Conservation (phyloP, 108 stramenopile species). For the Aureococcus anophagefferens region DNA sequence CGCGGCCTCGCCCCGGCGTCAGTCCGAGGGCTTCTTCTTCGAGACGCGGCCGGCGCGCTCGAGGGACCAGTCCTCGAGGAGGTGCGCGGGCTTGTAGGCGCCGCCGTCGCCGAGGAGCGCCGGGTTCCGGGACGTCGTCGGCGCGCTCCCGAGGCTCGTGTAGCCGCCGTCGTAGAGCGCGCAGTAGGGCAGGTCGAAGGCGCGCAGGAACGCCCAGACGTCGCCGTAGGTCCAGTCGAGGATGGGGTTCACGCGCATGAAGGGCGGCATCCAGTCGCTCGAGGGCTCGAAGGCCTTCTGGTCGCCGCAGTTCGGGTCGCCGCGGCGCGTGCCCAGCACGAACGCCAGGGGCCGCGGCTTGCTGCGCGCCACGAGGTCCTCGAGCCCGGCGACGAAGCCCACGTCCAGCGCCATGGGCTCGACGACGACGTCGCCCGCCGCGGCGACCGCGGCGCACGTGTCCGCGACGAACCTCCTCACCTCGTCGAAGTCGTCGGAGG, state of each 20-base stretch:
- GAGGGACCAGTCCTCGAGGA: neutral
- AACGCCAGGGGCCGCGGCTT: slow-evolving; percentile 63
- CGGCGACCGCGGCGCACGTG: neutral
- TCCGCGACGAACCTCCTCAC: slow-evolving; percentile 38
- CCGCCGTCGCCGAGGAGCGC: slow-evolving; percentile 46
- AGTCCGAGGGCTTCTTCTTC: too few species aligned
- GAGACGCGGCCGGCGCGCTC: neutral
- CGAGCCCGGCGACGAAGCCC: slow-evolving; percentile 30
- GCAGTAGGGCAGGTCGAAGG: slow-evolving; percentile 80
- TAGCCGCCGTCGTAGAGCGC: slow-evolving; percentile 88
- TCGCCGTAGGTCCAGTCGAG: slow-evolving; percentile 79
- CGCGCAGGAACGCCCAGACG: slow-evolving; percentile 82
- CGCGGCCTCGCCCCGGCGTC: too few species aligned
- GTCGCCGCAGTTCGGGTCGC: slow-evolving; percentile 82
- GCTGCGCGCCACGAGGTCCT: neutral
- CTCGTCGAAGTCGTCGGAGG: slow-evolving; percentile 66
- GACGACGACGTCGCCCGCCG: neutral
- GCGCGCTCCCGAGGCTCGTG: slow-evolving; percentile 81
- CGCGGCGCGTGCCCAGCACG: slow-evolving; percentile 79
- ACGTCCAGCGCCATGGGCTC: neutral
- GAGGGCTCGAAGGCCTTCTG: slow-evolving; percentile 57
- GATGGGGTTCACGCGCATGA: slow-evolving; percentile 93
- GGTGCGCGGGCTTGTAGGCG: neutral
- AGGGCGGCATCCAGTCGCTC: slow-evolving; percentile 88
- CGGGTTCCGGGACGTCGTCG: slow-evolving; percentile 83